Evolutionary conservation across 805 yeast genomes (phyloP), one percentile per base, ranked within the genome.

Genomic region (Metschnikowia kofuensis): DNA sequence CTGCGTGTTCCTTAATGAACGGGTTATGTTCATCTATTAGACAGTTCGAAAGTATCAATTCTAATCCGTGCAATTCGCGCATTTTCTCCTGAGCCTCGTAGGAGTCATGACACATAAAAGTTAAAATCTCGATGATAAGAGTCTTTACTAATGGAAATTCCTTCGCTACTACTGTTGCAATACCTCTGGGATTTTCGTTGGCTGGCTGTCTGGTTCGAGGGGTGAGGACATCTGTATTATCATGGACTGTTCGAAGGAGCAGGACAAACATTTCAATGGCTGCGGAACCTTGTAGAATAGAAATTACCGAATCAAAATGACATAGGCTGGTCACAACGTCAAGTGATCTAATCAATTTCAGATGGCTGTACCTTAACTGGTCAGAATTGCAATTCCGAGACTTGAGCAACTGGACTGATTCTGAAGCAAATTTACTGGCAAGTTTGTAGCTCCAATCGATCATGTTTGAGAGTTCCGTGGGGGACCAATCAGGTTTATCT

Each of bases 21-120:
- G 97, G 98, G 63, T 94, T 95, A 62, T 87, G 82, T 40, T 83
- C 84, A 64, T 92, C 98, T 44, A 94, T 83, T 36, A 86, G 80
- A 68, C 97, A 91, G 53, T 84, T 85, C 7, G 91, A 85, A 26
- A 92, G 69, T 0, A 91, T 75, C 15, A 88, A 66, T 45, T 83
- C 88, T 12, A 92, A 64, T 0, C 89, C 96, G 40, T 85, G 87
- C 0, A 72, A 56, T 29, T 77, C 77, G 41, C 97, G 70, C 34
- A 87, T 70, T 38, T 67, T 62, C 48, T 91, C 92, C 62, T 92
- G 97, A 6, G 81, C 77, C 6, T 70, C 70, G 40, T 65, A 69
- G 40, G 82, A 76, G 0, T 76, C 69, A 53, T 76, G 76, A 0
- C 79, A 74, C 41, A 90, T 62, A 42, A 77, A 75, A 0, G 90